Percentiles rank a stretch among this genome's conserved stretches.
Evolutionary conservation across 1,139 yeast species (phyloP).

Genomic region (Pichia sp.): DNA sequence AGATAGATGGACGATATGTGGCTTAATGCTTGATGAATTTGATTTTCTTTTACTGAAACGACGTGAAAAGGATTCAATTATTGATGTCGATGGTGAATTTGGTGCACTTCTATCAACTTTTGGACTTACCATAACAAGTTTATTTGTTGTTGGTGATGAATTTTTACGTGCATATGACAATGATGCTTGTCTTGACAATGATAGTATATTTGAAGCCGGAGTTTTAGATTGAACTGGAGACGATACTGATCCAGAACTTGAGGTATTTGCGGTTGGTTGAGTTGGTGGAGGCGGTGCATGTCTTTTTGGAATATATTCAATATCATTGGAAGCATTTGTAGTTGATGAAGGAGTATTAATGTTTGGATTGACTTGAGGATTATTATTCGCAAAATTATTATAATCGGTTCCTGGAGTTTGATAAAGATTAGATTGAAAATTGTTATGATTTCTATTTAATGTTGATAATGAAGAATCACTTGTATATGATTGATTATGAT

Average conservation of each 20-base stretch:
- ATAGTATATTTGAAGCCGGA: not conserved
- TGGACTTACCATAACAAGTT: constrained; percentile 4
- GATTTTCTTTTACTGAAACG: constrained; percentile 19
- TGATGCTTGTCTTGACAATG: constrained; percentile 12
- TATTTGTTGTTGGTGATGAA: constrained; percentile 5
- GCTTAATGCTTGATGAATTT: constrained; percentile 11
- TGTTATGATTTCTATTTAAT: not conserved
- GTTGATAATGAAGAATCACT: constrained; percentile 9
- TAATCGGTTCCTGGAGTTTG: constrained; percentile 9
- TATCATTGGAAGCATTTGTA: constrained; percentile 14
- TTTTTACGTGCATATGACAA: constrained; percentile 11
- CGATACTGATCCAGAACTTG: constrained; percentile 24
- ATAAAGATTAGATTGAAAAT: not conserved
- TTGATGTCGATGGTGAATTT: constrained; percentile 14
- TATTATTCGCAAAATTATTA: constrained; percentile 3
- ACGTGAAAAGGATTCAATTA: constrained; percentile 23
- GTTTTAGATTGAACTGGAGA: not conserved
- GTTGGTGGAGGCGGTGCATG: constrained; percentile 33
- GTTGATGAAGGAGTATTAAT: not conserved
- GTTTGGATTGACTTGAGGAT: constrained; percentile 10
- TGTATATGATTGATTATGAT: constrained; percentile 4
- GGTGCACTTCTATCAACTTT: constrained; percentile 7
- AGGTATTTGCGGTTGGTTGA: constrained; percentile 15
- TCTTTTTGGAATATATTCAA: constrained; percentile 27
- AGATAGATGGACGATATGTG: constrained; percentile 20